Evolutionary conservation across 371 early-diverging fungal species (phyloP).

Genomic region (Mortierella sp.): DNA sequence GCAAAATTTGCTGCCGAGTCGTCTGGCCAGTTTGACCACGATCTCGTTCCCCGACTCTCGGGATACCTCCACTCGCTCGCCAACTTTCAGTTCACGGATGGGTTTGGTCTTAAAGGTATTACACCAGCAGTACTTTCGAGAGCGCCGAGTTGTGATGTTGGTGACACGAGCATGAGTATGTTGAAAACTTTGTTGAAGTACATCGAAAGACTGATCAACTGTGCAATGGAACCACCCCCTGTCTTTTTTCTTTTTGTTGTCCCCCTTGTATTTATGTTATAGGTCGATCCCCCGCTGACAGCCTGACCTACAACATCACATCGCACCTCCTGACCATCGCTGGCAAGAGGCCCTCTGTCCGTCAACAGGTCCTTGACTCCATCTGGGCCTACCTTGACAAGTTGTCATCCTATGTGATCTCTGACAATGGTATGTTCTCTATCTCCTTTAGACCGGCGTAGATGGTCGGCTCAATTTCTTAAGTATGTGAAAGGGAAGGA

Average conservation of each 20-base stretch:
- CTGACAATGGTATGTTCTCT: not conserved
- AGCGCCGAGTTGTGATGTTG: not conserved
- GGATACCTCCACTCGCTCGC: conserved; percentile 50
- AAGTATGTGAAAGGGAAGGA: not conserved
- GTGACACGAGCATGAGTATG: not conserved
- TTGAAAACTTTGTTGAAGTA: not conserved
- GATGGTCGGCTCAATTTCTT: conserved; percentile 5
- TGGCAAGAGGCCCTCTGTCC: conserved; percentile 48
- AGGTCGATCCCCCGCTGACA: conserved; percentile 39
- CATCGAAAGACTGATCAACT: not conserved
- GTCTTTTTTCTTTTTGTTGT: not conserved
- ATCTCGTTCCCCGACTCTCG: conserved; percentile 48
- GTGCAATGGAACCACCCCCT: too few relatives aligned
- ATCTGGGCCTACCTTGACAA: conserved; percentile 57
- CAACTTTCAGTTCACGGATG: conserved; percentile 40
- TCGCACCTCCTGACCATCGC: conserved; percentile 65
- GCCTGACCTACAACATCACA: conserved; percentile 33
- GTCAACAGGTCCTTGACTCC: conserved; percentile 37
- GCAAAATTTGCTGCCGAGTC: conserved; percentile 57
- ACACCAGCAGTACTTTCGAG: too few relatives aligned
- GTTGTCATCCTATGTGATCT: conserved; percentile 43
- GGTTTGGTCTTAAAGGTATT: conserved; percentile 32
- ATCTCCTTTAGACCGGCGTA: too few relatives aligned
- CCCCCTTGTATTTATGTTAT: not conserved
- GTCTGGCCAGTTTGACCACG: conserved; percentile 54